Percentiles rank a stretch among this genome's conserved stretches.
These are phyloP conservation scores for Chlamydomonas asymmetrica DNA, from an alignment of 139 green algal genomes.

Conservation along the genomic window DNA sequence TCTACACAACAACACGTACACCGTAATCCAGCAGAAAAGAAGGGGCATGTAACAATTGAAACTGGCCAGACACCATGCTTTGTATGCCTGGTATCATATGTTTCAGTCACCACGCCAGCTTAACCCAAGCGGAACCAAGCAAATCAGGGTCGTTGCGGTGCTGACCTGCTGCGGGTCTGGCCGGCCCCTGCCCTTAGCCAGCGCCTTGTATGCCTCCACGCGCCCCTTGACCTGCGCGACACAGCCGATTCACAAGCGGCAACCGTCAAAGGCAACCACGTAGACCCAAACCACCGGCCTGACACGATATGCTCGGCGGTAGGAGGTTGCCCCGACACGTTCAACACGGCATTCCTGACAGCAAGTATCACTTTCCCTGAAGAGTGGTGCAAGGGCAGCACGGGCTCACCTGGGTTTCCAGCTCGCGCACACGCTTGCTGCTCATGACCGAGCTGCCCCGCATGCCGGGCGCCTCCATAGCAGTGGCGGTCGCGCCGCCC, in stretches of 20 bases:
- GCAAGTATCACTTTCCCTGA: too few relatives aligned
- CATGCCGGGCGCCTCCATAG: background rate
- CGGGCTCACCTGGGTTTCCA: conserved; percentile 37
- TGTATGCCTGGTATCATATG: too few relatives aligned
- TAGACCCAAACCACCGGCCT: too few relatives aligned
- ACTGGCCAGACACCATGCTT: conserved; percentile 7
- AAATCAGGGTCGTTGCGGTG: background rate
- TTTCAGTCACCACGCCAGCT: too few relatives aligned
- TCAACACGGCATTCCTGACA: too few relatives aligned
- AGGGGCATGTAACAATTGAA: background rate
- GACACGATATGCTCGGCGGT: too few relatives aligned
- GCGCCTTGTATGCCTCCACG: conserved; percentile 32
- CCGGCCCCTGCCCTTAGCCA: conserved; percentile 22
- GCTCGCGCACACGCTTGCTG: conserved; percentile 28
- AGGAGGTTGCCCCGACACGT: too few relatives aligned
- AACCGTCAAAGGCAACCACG: too few relatives aligned
- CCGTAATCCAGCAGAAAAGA: background rate
- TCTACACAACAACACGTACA: background rate
- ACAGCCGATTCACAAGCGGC: too few relatives aligned
- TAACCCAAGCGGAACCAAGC: too few relatives aligned
- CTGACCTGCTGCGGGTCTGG: conserved; percentile 5
- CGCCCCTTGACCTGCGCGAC: conserved; percentile 39
- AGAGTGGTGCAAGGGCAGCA: too few relatives aligned
- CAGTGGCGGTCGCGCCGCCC: background rate
- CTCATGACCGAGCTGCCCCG: conserved; percentile 6